A percentile compares a stretch with the other conserved stretches of the same genome.
Evolutionary conservation across 768 basidiomycete genomes (phyloP).

Genomic region (Pleurotus tuoliensis): DNA sequence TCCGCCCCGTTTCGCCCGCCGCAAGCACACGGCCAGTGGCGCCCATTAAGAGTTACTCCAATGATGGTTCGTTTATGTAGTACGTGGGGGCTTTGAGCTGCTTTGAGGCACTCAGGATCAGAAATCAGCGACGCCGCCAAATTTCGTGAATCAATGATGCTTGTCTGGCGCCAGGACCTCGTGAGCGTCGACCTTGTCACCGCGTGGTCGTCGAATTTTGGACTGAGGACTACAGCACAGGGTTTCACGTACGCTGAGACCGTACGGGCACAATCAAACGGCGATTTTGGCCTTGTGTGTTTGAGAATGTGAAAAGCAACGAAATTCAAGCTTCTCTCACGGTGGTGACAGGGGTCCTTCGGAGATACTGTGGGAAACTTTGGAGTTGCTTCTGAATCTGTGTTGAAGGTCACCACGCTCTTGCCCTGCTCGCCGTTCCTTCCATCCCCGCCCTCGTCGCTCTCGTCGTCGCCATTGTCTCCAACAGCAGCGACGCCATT

Average conservation of each 20-base stretch:
- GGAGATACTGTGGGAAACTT: neutral
- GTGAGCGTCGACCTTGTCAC: neutral
- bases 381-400: conserved; percentile 3
- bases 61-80: no score
- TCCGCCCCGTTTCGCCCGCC: no score
- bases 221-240: neutral
- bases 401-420: conserved; percentile 12
- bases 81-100: no score
- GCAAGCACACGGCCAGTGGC: no score
- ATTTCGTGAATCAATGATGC: no score
- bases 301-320: neutral
- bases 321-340: neutral
- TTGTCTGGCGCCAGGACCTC: neutral
- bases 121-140: no score
- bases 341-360: conserved; percentile 3
- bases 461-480: conserved; percentile 15
- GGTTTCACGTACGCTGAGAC: neutral
- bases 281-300: no score
- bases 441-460: conserved; percentile 13
- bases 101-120: no score
- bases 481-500: conserved; percentile 11
- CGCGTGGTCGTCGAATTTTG: neutral
- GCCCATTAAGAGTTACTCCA: no score
- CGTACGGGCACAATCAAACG: no score
- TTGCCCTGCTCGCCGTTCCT: conserved; percentile 20